Evolutionary conservation across 1,284 basidiomycete species (phyloP).

Genomic region (Austropuccinia psidii): DNA sequence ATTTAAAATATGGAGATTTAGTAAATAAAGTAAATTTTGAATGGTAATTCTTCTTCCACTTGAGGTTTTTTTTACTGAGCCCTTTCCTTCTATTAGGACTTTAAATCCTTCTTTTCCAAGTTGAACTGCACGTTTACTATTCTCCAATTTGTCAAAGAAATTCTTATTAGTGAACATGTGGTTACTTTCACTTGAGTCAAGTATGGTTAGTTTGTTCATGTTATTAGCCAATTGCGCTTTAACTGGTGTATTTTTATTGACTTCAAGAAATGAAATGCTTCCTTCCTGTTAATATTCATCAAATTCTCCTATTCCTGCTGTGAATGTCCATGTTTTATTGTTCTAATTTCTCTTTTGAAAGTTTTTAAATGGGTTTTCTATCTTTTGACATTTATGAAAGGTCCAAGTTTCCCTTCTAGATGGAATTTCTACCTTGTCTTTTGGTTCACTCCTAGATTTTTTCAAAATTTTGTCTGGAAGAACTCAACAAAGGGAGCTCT

Average conservation of each 20-base stretch:
- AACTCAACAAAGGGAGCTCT: no score
- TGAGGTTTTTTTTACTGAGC: not conserved
- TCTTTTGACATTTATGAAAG: not conserved
- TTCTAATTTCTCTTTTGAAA: no score
- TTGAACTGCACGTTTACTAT: not conserved
- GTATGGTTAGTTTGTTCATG: no score
- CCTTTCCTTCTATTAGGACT: not conserved
- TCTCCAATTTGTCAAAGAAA: not conserved
- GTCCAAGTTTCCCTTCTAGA: not conserved
- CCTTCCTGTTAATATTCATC: no score
- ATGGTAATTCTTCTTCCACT: not conserved
- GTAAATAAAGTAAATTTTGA: conserved; percentile 6
- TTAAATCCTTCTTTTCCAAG: conserved; percentile 12
- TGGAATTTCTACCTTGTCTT: not conserved
- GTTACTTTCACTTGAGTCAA: no score
- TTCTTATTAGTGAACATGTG: not conserved
- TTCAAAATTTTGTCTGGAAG: no score
- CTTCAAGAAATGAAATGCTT: no score
- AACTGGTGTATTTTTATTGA: not conserved
- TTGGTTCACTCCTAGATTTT: no score
- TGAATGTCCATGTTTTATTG: not conserved
- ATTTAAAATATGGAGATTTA: not conserved
- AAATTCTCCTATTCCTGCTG: no score
- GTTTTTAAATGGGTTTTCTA: not conserved
- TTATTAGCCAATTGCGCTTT: no score